Percentiles rank a stretch among this genome's conserved stretches.
phyloP scores from a whole-genome alignment of 140 eudicot genomes.

The Cichorium intybus region DNA sequence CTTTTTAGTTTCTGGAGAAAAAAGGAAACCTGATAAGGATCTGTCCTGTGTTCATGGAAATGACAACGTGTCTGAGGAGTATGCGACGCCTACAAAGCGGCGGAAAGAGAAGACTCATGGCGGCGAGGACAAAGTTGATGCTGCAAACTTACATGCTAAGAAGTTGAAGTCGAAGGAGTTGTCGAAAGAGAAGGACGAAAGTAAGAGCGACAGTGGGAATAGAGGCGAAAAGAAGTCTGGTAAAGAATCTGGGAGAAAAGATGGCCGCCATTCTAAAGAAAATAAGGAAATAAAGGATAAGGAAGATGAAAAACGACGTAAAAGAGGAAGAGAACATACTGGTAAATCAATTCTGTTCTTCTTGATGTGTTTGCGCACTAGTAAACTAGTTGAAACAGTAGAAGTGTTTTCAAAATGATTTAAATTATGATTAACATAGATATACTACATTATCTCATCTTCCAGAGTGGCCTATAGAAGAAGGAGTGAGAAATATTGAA shows the following conservation, averaged over 20 bases:
- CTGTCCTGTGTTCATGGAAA: slow-evolving; percentile 33
- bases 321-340: slow-evolving; percentile 42
- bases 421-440: neutral
- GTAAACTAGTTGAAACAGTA: neutral
- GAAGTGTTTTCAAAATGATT: neutral
- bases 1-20: slow-evolving; percentile 42
- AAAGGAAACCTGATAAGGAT: slow-evolving; percentile 46
- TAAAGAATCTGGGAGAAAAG: slow-evolving; percentile 43
- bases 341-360: slow-evolving; percentile 27
- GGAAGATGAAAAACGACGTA: slow-evolving; percentile 47
- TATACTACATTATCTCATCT: neutral
- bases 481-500: slow-evolving; percentile 54
- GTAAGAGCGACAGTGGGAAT: slow-evolving; percentile 39
- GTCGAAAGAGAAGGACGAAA: slow-evolving; percentile 36
- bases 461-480: slow-evolving; percentile 49
- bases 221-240: slow-evolving; percentile 45
- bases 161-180: slow-evolving; percentile 26
- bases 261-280: slow-evolving; percentile 46
- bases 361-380: neutral
- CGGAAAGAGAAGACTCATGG: slow-evolving; percentile 45
- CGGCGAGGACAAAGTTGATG: slow-evolving; percentile 37
- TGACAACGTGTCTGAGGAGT: slow-evolving; percentile 47
- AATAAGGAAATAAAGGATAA: slow-evolving; percentile 39
- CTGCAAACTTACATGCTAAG: slow-evolving; percentile 25
- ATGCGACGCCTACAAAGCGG: slow-evolving; percentile 45